These are phyloP conservation scores for Phytophthora pistaciae DNA, from an alignment of 352 stramenopile genomes.

Conservation along the genomic window DNA sequence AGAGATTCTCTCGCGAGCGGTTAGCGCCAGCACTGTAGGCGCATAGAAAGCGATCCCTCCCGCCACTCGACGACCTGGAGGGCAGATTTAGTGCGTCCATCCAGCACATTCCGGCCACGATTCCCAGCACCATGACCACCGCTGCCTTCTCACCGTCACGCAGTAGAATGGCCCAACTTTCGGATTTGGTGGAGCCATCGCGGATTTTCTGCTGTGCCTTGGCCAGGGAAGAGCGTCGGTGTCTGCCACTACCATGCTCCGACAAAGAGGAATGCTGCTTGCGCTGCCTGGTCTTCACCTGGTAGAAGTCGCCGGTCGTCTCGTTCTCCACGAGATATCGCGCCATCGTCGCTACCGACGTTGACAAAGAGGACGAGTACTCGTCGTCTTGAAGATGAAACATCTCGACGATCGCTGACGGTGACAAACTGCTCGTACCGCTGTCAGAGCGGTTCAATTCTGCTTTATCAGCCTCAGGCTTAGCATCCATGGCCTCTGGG, in stretches of 20 bases:
- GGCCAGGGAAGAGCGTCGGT: slow-evolving; percentile 14
- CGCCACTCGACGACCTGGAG: slow-evolving; percentile 7
- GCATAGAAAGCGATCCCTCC: slow-evolving; percentile 46
- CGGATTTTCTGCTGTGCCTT: slow-evolving; percentile 24
- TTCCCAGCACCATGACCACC: slow-evolving; percentile 57
- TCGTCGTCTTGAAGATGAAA: slow-evolving; percentile 33
- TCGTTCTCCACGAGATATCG: slow-evolving; percentile 68
- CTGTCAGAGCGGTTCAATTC: slow-evolving; percentile 19
- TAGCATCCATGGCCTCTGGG: not conserved
- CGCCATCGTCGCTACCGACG: not conserved
- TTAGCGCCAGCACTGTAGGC: slow-evolving; percentile 63
- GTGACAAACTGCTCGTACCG: slow-evolving; percentile 13
- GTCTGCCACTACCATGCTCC: not conserved
- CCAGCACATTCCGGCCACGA: slow-evolving; percentile 70
- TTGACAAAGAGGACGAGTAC: not conserved
- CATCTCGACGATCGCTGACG: slow-evolving; percentile 37
- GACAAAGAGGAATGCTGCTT: slow-evolving; percentile 6
- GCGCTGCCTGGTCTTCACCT: slow-evolving; percentile 33
- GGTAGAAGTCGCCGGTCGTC: slow-evolving; percentile 70
- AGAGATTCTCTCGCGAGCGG: slow-evolving; percentile 65
- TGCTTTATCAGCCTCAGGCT: not conserved
- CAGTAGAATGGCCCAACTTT: slow-evolving; percentile 23
- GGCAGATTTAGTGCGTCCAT: slow-evolving; percentile 69
- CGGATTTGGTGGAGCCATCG: slow-evolving; percentile 4
- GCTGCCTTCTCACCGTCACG: slow-evolving; percentile 52